Evolutionary conservation across 1,139 yeast genomes (phyloP), one percentile per base, ranked within the genome.

Genomic region (Pichia sp.): DNA sequence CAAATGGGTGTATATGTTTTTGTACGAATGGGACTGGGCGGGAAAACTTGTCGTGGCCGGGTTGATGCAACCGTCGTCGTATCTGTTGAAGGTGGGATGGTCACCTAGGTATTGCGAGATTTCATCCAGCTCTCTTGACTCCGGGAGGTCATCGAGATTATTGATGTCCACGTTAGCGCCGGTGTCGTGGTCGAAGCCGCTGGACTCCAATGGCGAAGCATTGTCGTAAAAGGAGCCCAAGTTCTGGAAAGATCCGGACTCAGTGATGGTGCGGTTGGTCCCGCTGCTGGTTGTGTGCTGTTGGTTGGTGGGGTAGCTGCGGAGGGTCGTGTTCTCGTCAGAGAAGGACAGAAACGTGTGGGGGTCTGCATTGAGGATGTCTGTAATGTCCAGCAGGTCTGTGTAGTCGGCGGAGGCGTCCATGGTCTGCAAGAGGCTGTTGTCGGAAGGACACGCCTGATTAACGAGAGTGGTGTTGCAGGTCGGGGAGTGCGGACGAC

Each of bases 401-500:
- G 19, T 45, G 19, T 60, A 43, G 25, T 43, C 46, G 26, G 44
- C 46, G 26, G 44, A 22, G 26, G 44, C 23, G 25, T 30, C 34
- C 23, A 26, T 36, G 26, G 21, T 30, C 21, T 13, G 25, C 23
- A 16, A 31, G 37, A 31, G 37, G 37, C 37, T n/a, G 18, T n/a
- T 31, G 37, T 31, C 37, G n/a, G 37, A 18, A 31, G 18, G 37
- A 31, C 37, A 12, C 10, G 34, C 12, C 19, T 18, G 28, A 42
- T 23, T 42, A 21, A 42, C 19, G 19, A 31, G 13, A 26, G 21
- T 25, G 34, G 23, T 26, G 23, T 23, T 25, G 21, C 21, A 23
- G 19, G 21, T n/a, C n/a, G n/a, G n/a, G n/a, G n/a, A n/a, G n/a
- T n/a, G n/a, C n/a, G n/a, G n/a, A n/a, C n/a, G n/a, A n/a, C n/a